Base-by-base conservation (phyloP, 2,329 filamentous ascomycete species). In the Botrytis hyacinthi region DNA sequence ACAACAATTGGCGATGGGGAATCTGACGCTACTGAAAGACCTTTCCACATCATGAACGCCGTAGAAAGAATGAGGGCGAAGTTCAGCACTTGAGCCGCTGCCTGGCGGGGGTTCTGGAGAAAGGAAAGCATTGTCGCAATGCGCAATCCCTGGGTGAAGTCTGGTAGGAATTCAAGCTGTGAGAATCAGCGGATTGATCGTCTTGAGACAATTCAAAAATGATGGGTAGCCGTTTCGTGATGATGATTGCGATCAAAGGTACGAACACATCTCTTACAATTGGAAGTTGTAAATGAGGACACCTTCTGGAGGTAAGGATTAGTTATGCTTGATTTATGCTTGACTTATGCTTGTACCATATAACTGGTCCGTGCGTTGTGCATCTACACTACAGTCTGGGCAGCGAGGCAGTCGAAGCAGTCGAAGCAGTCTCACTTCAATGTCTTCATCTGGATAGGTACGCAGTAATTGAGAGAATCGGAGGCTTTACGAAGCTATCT, bases 21-120 rank as follows among this genome's bases (percentile, higher is more conserved):
- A 72, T 91, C 87, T 8, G 90, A 87, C 74, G 87, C 84, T 32
- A 93, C 87, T 5, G 88, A 90, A 66, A 93, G 85, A 0, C 89
- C 90, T 82, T 93, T 93, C 91, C 87, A 89, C 79, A 93, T 81
- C 91, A 93, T 93, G 81, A 93, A 93, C 0, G 91, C 91, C 16
- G 90, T 92, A 8, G 88, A 90, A 71, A 93, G 88, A 66, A 93
- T 91, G 74, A 93, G 87, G 48, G 88, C 91, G 80, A 93, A 93
- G 81, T 93, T 93, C 78, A 93, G 87, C 74, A 91, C 80, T 83
- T 93, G 91, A 22, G 88, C 85, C 75, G 90, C 86, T 37, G 91
- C 85, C 80, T 92, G 90, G 76, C 91, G 89, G 65, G 89, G 88
- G 80, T 90, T 90, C 76, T 85, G 82, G 75, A 92, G 83, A 73